Conservation (phyloP, 1,284 basidiomycete species). For the Amylostereum chailletii region DNA sequence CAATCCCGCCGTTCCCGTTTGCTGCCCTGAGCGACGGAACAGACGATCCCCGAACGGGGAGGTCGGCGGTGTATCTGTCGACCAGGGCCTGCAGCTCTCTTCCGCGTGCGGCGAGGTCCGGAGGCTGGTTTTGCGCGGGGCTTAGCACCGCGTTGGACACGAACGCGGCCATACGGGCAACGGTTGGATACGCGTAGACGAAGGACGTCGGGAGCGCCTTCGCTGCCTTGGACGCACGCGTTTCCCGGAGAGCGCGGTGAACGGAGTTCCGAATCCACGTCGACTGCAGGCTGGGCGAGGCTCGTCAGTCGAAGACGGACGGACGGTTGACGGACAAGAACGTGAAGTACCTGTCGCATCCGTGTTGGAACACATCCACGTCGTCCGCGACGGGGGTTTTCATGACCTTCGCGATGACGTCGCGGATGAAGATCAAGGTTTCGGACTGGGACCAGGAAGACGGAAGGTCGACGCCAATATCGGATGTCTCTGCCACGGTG, state of each 20-base stretch:
- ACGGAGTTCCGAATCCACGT: constrained; percentile 32
- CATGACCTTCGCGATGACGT: constrained; percentile 19
- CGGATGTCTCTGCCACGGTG: constrained; percentile 18
- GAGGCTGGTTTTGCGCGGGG: constrained; percentile 7
- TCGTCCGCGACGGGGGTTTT: constrained; percentile 15
- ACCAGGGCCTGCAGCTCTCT: constrained; percentile 21
- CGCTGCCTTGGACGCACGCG: constrained; percentile 13
- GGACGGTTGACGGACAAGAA: background rate
- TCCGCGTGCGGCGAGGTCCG: constrained; percentile 8
- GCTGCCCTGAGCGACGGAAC: background rate
- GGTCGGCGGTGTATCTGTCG: constrained; percentile 21
- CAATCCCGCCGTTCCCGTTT: no score
- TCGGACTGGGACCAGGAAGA: constrained; percentile 17
- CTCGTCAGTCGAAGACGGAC: background rate
- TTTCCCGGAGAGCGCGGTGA: constrained; percentile 22
- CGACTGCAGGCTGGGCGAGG: constrained; percentile 25
- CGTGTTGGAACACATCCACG: constrained; percentile 31
- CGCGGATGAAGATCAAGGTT: constrained; percentile 19
- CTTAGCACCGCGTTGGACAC: constrained; percentile 12
- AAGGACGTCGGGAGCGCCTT: constrained; percentile 19
- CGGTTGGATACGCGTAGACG: constrained; percentile 27
- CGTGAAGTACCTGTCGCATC: constrained; percentile 30
- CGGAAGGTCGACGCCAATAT: constrained; percentile 20
- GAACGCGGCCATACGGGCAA: constrained; percentile 18
- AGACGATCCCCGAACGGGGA: constrained; percentile 13